Base-by-base conservation (phyloP, 148 eudicot species). In the Talinum fruticosum region DNA sequence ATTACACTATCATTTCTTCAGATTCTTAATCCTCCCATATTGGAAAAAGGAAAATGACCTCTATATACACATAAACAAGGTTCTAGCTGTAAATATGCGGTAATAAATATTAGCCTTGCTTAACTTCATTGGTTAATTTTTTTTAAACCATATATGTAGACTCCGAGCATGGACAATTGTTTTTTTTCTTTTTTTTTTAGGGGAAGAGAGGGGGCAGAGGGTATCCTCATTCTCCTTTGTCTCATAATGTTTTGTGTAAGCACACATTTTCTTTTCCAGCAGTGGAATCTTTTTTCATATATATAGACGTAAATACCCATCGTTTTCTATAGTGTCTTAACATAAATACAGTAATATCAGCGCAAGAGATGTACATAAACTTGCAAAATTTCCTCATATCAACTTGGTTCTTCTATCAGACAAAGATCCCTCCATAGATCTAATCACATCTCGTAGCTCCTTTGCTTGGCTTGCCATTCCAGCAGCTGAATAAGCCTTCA, bases 391-490 rank as follows among this genome's bases (percentile, higher is more conserved):
- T 38, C 34, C 1, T 26, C 5, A 13, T 15, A 66, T 72, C 64
- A 77, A 57, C 72, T 67, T 19, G 66, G 54, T 73, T 76, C 49
- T 37, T 66, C 41, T 70, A 26, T 76, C 65, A 45, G 45, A 77
- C 72, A 67, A 37, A 77, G 54, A 72, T 75, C 67, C n/a, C 47
- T 82, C 72, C 44, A 75, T 34, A 37, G 84, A 81, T 47, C 86
- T 82, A 66, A 88, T 71, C 38, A 82, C 64, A 76, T 74, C 82
- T 73, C 82, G 82, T 47, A 92, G 38, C 77, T 90, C 95, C 79
- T 83, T 88, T n/a, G 83, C 91, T 59, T 89, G 86, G 23, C 74
- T 85, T 54, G 82, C 59, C 97, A 92, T 90, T 62, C 94, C 89
- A 78, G 83, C 87, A 32, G 82, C 69, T 2, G 89, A 75, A 78